These are phyloP conservation scores for Mortierella sp. DNA, from an alignment of 371 early-diverging fungal species.

Conservation along the genomic window DNA sequence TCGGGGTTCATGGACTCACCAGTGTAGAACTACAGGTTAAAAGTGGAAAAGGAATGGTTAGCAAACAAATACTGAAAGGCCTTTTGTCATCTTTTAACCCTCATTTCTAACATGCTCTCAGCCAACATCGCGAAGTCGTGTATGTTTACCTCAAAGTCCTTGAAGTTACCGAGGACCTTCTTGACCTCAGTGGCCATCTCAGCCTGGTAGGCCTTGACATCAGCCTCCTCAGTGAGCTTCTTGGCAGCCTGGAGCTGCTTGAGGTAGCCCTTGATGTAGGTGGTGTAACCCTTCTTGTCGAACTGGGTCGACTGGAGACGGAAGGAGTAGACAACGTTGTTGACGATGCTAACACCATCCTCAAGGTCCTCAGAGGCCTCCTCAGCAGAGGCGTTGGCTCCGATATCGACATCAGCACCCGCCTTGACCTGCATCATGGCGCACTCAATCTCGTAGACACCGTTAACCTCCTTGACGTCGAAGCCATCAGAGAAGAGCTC, in stretches of 20 bases:
- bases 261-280: slow-evolving; percentile 95
- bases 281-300: slow-evolving; percentile 94
- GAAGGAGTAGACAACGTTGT: slow-evolving; percentile 90
- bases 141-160: slow-evolving; percentile 59
- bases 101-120: neutral
- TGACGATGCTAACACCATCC: slow-evolving; percentile 73
- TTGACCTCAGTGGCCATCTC: slow-evolving; percentile 77
- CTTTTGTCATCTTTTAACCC: too few relatives aligned
- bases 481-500: slow-evolving; percentile 95
- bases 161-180: slow-evolving; percentile 85
- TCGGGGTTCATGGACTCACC: slow-evolving; percentile 93
- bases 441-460: slow-evolving; percentile 88
- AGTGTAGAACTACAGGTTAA: slow-evolving; percentile 79
- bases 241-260: slow-evolving; percentile 74
- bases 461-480: slow-evolving; percentile 78
- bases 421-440: slow-evolving; percentile 63
- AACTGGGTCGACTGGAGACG: slow-evolving; percentile 85
- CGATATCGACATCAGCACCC: slow-evolving; percentile 88
- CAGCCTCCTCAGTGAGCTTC: slow-evolving; percentile 72
- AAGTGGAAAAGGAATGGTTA: neutral
- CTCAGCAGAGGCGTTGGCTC: slow-evolving; percentile 97
- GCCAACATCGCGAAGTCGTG: neutral
- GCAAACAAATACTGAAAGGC: neutral
- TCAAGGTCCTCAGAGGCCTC: slow-evolving; percentile 82
- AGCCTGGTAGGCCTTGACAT: slow-evolving; percentile 79